Percentiles rank a stretch among this genome's conserved stretches.
Evolutionary conservation across 495 filamentous ascomycete genomes (phyloP).

Genomic region (Penicillium atrosanguineum): DNA sequence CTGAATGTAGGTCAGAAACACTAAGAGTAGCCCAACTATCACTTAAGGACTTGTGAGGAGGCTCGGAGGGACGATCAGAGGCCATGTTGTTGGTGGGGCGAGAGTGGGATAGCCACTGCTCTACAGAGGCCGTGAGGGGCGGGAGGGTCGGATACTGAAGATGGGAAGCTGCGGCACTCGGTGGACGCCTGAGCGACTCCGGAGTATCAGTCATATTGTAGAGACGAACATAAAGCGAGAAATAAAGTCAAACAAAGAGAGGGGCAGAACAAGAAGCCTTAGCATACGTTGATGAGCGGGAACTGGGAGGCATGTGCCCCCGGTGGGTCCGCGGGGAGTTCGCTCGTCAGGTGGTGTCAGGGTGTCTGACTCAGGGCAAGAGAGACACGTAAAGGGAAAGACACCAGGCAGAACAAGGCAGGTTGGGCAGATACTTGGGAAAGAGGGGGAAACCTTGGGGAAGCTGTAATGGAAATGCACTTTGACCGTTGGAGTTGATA

Average conservation of each 20-base stretch:
- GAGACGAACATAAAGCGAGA: constrained; percentile 10
- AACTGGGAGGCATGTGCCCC: constrained; percentile 8
- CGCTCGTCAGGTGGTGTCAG: constrained; percentile 5
- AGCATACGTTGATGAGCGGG: constrained; percentile 5
- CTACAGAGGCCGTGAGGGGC: constrained; percentile 44
- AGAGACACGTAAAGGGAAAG: background rate
- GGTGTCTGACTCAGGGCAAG: constrained; percentile 3
- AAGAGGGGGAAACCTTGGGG: background rate
- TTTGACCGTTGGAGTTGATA: background rate
- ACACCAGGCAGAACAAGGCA: background rate
- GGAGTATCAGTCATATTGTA: constrained; percentile 42
- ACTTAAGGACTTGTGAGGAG: constrained; percentile 33
- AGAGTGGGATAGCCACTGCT: constrained; percentile 50
- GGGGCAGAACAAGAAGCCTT: background rate
- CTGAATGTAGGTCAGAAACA: constrained; percentile 43
- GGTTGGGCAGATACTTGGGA: background rate
- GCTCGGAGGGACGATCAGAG: constrained; percentile 27
- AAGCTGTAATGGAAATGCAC: background rate
- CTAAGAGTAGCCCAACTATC: constrained; percentile 51
- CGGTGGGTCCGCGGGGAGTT: constrained; percentile 10
- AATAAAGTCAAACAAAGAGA: constrained; percentile 2
- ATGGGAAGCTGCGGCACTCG: constrained; percentile 28
- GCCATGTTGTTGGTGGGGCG: constrained; percentile 44
- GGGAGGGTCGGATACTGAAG: constrained; percentile 47
- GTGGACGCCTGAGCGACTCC: constrained; percentile 34